A percentile compares a stretch with the other conserved stretches of the same genome.
Conservation (phyloP, 208 protist species). For the Blechomonas ayalai region DNA sequence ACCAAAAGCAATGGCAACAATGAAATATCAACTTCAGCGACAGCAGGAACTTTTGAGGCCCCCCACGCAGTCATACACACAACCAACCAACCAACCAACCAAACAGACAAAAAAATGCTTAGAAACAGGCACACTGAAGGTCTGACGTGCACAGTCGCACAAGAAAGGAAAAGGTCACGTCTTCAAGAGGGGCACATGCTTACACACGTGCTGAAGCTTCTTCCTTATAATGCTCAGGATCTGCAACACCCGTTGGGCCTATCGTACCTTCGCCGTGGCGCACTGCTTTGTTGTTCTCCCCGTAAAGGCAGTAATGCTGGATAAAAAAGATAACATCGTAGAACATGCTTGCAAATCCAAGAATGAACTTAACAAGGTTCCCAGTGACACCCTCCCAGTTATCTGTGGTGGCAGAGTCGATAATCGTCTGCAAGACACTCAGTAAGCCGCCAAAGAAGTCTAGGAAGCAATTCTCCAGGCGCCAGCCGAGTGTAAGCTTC, state of each 20-base stretch:
- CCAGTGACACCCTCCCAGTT: constrained; percentile 45
- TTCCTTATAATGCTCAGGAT: constrained; percentile 1
- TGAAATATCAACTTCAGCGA: too few species aligned
- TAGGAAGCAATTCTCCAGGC: constrained; percentile 54
- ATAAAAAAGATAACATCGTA: constrained; percentile 68
- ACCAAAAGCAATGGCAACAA: too few species aligned
- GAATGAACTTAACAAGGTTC: constrained; percentile 56
- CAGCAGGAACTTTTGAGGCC: too few species aligned
- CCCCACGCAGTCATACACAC: constrained; percentile 2
- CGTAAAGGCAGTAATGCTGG: constrained; percentile 64
- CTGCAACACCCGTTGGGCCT: too few species aligned
- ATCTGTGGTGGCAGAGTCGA: constrained; percentile 15
- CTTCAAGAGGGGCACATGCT: background rate
- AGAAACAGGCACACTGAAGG: background rate
- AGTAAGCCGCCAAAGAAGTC: constrained; percentile 55
- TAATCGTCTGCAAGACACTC: constrained; percentile 37
- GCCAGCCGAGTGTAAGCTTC: constrained; percentile 56
- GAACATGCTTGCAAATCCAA: constrained; percentile 40
- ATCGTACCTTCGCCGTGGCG: too few species aligned
- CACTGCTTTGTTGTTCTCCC: constrained; percentile 22
- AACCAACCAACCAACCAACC: constrained; percentile 4
- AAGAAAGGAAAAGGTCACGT: background rate
- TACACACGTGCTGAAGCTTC: background rate
- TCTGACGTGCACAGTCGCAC: background rate
- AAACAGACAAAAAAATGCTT: background rate